Evolutionary conservation across 2,329 filamentous ascomycete species (phyloP).

Genomic region (Colletotrichum liaoningense): DNA sequence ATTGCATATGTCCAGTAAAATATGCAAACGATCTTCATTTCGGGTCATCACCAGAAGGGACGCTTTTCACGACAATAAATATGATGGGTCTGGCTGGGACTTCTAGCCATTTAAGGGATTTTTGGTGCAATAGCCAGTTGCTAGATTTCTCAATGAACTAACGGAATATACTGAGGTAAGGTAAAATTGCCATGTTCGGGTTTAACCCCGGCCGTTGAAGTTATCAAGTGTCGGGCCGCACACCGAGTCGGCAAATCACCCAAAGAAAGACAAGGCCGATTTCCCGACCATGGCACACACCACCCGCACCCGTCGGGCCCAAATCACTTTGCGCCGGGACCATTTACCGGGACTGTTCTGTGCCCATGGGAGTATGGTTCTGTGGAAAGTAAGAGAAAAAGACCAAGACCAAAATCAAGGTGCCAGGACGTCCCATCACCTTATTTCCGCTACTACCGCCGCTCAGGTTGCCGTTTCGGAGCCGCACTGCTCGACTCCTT

Average conservation of each 20-base stretch:
- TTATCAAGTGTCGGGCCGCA: not conserved
- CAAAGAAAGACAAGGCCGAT: not conserved
- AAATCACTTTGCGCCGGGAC: too few species aligned
- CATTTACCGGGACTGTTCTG: not conserved
- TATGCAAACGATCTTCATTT: too few species aligned
- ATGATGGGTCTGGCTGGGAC: too few species aligned
- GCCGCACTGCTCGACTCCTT: not conserved
- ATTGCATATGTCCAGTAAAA: too few species aligned
- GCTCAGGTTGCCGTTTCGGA: not conserved
- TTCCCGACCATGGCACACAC: not conserved
- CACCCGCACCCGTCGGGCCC: too few species aligned
- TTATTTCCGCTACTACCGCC: conserved; percentile 8
- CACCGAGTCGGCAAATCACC: not conserved
- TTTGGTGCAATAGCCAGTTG: too few species aligned
- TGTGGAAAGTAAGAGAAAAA: not conserved
- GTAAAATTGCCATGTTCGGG: too few species aligned
- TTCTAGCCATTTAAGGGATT: too few species aligned
- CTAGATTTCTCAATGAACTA: not conserved
- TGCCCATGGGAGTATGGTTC: not conserved
- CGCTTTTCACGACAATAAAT: too few species aligned
- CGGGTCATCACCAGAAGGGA: too few species aligned
- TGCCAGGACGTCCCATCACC: not conserved
- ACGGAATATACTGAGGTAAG: not conserved
- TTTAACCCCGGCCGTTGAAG: not conserved
- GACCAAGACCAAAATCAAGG: not conserved